These are phyloP conservation scores for Microcos paniculata DNA, from an alignment of 345 rosid genomes.

Conservation along the genomic window DNA sequence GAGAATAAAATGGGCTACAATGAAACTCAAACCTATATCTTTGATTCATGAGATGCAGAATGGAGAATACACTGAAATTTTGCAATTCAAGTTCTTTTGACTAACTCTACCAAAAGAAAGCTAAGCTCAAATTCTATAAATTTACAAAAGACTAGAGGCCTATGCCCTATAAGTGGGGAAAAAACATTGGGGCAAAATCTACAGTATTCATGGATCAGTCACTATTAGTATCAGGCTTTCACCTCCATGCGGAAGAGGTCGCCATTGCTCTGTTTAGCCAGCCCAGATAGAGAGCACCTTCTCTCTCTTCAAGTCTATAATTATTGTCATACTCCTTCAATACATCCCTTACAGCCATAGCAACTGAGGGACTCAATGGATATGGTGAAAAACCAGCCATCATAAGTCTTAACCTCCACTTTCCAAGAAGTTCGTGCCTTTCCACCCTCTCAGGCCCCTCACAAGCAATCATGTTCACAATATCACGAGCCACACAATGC, in stretches of 20 bases:
- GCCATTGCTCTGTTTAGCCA: slow-evolving; percentile 76
- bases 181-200: slow-evolving; percentile 14
- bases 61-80: not conserved
- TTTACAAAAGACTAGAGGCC: slow-evolving; percentile 1
- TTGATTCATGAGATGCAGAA: not conserved
- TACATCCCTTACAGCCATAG: slow-evolving; percentile 39
- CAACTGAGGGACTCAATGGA: slow-evolving; percentile 39
- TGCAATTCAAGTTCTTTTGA: not conserved
- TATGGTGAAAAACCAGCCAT: slow-evolving; percentile 70
- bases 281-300: slow-evolving; percentile 58
- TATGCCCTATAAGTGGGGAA: slow-evolving; percentile 1
- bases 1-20: not conserved
- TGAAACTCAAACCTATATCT: not conserved
- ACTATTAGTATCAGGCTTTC: slow-evolving; percentile 16
- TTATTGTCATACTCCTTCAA: slow-evolving; percentile 46
- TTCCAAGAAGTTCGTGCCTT: slow-evolving; percentile 72
- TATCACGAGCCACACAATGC: slow-evolving; percentile 84
- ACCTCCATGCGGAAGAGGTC: slow-evolving; percentile 72
- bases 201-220: slow-evolving; percentile 13
- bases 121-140: slow-evolving; percentile 7
- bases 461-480: slow-evolving; percentile 84
- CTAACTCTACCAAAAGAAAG: not conserved
- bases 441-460: slow-evolving; percentile 81
- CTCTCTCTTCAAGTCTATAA: slow-evolving; percentile 48
- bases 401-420: slow-evolving; percentile 62